These are phyloP conservation scores for Vitis cinerea DNA, from an alignment of 164 flowering plant species.

Conservation along the genomic window DNA sequence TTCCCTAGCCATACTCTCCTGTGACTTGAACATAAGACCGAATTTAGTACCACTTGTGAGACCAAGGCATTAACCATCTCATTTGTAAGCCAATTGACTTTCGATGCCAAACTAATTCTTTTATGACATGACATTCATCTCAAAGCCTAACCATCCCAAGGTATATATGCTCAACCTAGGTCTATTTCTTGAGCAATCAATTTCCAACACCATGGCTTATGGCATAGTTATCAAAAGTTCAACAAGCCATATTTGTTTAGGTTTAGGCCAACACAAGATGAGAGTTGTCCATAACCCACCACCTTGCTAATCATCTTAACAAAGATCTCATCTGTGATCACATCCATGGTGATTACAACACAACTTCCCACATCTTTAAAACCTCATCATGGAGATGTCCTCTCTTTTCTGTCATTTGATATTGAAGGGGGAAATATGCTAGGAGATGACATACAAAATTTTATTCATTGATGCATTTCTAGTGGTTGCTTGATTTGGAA, in stretches of 20 bases:
- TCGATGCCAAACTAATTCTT: too few relatives aligned
- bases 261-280: background rate
- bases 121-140: too few relatives aligned
- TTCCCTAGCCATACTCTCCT: too few relatives aligned
- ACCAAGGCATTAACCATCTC: too few relatives aligned
- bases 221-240: constrained; percentile 13
- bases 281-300: background rate
- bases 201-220: background rate
- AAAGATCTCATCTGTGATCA: background rate
- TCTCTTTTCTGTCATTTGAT: constrained; percentile 4
- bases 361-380: background rate
- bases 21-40: too few relatives aligned
- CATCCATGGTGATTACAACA: background rate
- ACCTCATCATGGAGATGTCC: background rate
- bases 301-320: background rate
- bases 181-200: too few relatives aligned
- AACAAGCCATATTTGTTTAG: background rate
- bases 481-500: constrained; percentile 26
- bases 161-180: too few relatives aligned
- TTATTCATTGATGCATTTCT: background rate
- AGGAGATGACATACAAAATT: constrained; percentile 3
- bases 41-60: too few relatives aligned
- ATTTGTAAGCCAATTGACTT: too few relatives aligned
- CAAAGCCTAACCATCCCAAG: too few relatives aligned
- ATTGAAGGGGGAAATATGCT: constrained; percentile 3